Evolutionary conservation across 345 rosid genomes (phyloP), one percentile per base, ranked within the genome.

Genomic region (Stellera chamaejasme): DNA sequence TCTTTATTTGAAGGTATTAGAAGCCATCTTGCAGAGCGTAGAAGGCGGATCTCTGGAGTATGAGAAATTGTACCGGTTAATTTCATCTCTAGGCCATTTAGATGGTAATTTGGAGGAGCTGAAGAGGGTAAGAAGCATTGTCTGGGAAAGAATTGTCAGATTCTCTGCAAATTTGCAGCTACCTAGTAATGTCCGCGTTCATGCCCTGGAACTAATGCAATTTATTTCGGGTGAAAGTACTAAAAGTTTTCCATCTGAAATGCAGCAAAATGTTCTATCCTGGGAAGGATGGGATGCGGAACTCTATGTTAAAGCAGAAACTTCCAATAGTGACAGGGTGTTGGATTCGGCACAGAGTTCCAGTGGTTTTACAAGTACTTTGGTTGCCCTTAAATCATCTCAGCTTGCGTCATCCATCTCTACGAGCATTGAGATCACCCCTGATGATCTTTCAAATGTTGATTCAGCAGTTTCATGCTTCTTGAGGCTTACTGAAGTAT

Each of bases 321-420:
- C 59, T 26, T 53, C 72, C 19, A 58, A 58, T 42, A 52, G 56
- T 78, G 66, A 50, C 14, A 68, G 74, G 10, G 65, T 69, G 62
- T 74, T 66, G 8, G 87, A 84, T 60, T 62, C 73, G 54, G 54
- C 74, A 51, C 88, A 80, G 68, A 45, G 78, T 67, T 80, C 89
- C 52, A 79, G 70, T 72, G 75, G 84, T 73, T 79, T 87, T 52
- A 76, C 92, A 45, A 80, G 78, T 67, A 83, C 95, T 56, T 68
- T 93, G 55, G 97, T 90, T 27, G 90, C 97, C 61, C 95, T 93
- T n/a, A 85, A 80, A 72, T 81, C 99, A 41, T 77, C 96, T 60
- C 94, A 85, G 73, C 81, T 93, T 51, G 79, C 67, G 12, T 76
- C 79, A 54, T 58, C 77, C 67, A 74, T 93, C 58, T 80, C 90